Conservation (phyloP, 2,329 filamentous ascomycete species). For the Gyromitra esculenta region DNA sequence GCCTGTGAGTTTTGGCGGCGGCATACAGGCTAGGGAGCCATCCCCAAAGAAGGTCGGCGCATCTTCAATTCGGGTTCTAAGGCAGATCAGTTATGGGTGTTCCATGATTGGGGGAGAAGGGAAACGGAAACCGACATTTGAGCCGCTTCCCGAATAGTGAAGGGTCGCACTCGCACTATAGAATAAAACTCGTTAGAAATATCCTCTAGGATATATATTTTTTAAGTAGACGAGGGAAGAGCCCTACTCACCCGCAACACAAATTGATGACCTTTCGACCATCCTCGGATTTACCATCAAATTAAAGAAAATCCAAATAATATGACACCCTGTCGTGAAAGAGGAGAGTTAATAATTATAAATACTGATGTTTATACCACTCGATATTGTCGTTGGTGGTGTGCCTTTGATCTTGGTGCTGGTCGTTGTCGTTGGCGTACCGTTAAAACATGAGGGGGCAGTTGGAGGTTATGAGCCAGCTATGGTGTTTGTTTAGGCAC, state of each 20-base stretch:
- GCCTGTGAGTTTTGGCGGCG: slow-evolving; percentile 82
- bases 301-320: slow-evolving; percentile 21
- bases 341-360: not conserved
- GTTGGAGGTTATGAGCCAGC: slow-evolving; percentile 47
- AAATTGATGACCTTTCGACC: slow-evolving; percentile 50
- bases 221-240: not conserved
- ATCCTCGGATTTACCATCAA: slow-evolving; percentile 40
- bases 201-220: not conserved
- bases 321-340: slow-evolving; percentile 14
- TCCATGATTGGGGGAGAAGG: not conserved
- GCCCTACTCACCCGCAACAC: slow-evolving; percentile 41
- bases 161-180: slow-evolving; percentile 74
- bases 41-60: slow-evolving; percentile 93
- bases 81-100: slow-evolving; percentile 31
- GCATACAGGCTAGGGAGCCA: slow-evolving; percentile 87
- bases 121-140: slow-evolving; percentile 71
- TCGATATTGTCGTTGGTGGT: slow-evolving; percentile 17
- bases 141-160: slow-evolving; percentile 90
- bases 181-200: slow-evolving; percentile 31
- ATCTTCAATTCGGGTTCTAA: slow-evolving; percentile 76
- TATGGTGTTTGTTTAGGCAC: slow-evolving; percentile 50
- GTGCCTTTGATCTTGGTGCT: slow-evolving; percentile 14
- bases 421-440: slow-evolving; percentile 24
- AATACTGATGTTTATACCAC: slow-evolving; percentile 2
- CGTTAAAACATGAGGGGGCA: slow-evolving; percentile 27